phyloP scores from a whole-genome alignment of 164 flowering plant genomes.

The Annona cherimola region DNA sequence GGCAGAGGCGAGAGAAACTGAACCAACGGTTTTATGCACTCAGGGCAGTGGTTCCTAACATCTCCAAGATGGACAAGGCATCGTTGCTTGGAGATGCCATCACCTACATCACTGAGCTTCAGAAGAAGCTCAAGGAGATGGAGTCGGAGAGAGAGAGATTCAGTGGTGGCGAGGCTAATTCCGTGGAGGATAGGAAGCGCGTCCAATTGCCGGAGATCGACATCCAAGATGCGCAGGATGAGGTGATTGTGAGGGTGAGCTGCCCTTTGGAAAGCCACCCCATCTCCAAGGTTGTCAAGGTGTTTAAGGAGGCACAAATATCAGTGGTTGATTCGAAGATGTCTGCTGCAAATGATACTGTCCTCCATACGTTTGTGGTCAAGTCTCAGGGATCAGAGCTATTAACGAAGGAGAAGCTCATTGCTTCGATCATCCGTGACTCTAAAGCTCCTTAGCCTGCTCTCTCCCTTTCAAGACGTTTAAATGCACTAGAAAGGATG shows the following conservation, averaged over 20 bases:
- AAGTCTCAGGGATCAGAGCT: slow-evolving; percentile 63
- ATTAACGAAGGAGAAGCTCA: slow-evolving; percentile 71
- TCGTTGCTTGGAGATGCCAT: slow-evolving; percentile 53
- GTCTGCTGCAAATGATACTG: slow-evolving; percentile 44
- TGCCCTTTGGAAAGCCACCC: slow-evolving; percentile 75
- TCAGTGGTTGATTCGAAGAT: slow-evolving; percentile 63
- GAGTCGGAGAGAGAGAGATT: slow-evolving; percentile 47
- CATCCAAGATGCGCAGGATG: slow-evolving; percentile 47
- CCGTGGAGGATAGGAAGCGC: slow-evolving; percentile 17
- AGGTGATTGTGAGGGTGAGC: slow-evolving; percentile 61
- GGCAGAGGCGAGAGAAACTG: slow-evolving; percentile 49
- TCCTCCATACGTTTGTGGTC: slow-evolving; percentile 75
- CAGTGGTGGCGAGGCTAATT: slow-evolving; percentile 26
- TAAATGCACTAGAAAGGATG: background rate
- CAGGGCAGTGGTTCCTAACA: slow-evolving; percentile 51
- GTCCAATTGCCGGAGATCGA: slow-evolving; percentile 40
- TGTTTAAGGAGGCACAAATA: slow-evolving; percentile 58
- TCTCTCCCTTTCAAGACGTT: background rate
- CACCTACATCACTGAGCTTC: slow-evolving; percentile 45
- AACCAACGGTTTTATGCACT: slow-evolving; percentile 53
- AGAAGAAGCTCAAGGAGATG: slow-evolving; percentile 39
- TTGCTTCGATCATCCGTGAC: slow-evolving; percentile 45
- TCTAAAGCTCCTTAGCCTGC: background rate
- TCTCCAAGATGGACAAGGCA: slow-evolving; percentile 60
- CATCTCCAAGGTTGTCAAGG: slow-evolving; percentile 59